Base-by-base conservation (phyloP, 192 early-diverging fungal genomes). In the Coemansia sp. region DNA sequence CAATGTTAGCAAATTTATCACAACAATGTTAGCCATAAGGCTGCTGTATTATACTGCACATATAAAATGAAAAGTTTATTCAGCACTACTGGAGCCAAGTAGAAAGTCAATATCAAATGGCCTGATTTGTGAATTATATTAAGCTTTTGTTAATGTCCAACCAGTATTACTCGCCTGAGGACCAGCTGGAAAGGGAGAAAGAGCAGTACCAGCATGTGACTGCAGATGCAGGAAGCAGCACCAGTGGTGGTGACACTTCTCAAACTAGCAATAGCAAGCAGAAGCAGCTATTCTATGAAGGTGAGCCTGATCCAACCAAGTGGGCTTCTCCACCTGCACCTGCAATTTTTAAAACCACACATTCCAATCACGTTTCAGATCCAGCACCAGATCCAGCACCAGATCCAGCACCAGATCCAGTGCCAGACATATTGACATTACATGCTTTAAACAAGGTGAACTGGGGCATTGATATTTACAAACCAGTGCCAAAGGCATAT, bases 281-380 rank as follows among this genome's bases (percentile, higher is more conserved):
- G 0, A 47, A 46, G 55, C 66, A 67, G 23, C 46, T 62, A 14
- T 60, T 31, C 19, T 76, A 76, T 40, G 73, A 76, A 25, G 73
- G 73, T 33, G 73, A 76, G 63, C 59, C 73, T 11, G 73, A 76
- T 18, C 67, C 67, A 5, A 30, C 63, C 16, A 76, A 76, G 56
- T 76, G 73, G 73, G 67, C 31, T 44, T n/a, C 43, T 21, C 5
- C 16, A 18, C 43, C 43, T 2, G 43, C 16, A 16, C 19, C 43
- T 44, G 19, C 16, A 8, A 31, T 8, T 6, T 4, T 31, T 8
- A 8, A 31, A 8, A 4, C 30, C 30, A 31, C 4, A 31, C 43
- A 44, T 1, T 21, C 43, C n/a, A 44, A 44, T 5, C 43, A 44
- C 6, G 43, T n/a, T 3, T 3, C 5, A n/a, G 16, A 19, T 44